These are phyloP conservation scores for Aspergillus jensenii DNA, from an alignment of 2,329 filamentous ascomycete genomes.

Conservation along the genomic window DNA sequence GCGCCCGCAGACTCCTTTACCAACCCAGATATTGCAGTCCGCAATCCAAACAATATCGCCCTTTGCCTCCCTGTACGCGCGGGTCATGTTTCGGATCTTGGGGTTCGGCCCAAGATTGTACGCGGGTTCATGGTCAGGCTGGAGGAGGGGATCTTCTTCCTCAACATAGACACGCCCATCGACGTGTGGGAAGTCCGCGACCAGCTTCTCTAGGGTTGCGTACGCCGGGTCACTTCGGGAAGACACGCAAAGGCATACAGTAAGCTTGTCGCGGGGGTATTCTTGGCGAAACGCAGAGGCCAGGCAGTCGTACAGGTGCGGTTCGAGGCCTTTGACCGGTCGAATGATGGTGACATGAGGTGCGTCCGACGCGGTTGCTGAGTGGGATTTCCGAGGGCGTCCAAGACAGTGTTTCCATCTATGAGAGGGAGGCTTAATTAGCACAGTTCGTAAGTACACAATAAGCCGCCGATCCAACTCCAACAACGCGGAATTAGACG, in stretches of 20 bases:
- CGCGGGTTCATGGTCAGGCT: constrained; percentile 48
- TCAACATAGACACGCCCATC: constrained; percentile 77
- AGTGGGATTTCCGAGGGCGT: constrained; percentile 44
- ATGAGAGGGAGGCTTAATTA: constrained; percentile 13
- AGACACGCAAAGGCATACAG: constrained; percentile 79
- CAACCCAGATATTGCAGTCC: constrained; percentile 96
- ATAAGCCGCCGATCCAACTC: not conserved
- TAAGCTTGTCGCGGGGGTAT: constrained; percentile 74
- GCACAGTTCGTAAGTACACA: not conserved
- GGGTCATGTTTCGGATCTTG: constrained; percentile 97
- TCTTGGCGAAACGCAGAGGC: constrained; percentile 79
- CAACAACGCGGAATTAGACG: not conserved
- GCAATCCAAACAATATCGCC: constrained; percentile 91
- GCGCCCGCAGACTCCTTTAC: constrained; percentile 72
- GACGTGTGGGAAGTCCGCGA: constrained; percentile 69
- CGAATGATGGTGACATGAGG: constrained; percentile 89
- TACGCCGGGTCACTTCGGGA: constrained; percentile 74
- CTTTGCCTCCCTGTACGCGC: constrained; percentile 83
- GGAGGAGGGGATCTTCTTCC: constrained; percentile 72
- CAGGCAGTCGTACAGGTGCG: constrained; percentile 87
- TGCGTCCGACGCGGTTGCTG: constrained; percentile 48
- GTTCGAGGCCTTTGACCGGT: constrained; percentile 89
- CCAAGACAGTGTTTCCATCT: constrained; percentile 58
- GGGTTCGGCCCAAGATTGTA: constrained; percentile 84
- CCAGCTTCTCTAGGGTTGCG: constrained; percentile 67